phyloP scores from a whole-genome alignment of 2,329 filamentous ascomycete genomes.

The Zasmidium citrigriseum region DNA sequence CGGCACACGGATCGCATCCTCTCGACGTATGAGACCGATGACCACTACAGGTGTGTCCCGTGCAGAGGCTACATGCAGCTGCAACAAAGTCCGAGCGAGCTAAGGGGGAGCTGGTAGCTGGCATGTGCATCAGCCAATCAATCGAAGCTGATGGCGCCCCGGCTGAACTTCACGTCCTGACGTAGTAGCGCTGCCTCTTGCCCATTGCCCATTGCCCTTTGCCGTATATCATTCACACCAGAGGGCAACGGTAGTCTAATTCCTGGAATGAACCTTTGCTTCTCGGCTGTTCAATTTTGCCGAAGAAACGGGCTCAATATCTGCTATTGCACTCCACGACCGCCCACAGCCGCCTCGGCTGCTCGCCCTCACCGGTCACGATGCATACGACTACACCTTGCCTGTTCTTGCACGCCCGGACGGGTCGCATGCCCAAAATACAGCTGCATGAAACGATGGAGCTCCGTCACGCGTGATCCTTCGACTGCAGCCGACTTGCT shows the following conservation, averaged over 20 bases:
- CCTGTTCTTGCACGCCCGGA: background rate
- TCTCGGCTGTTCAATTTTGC: background rate
- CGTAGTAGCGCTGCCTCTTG: background rate
- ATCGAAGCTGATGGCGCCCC: background rate
- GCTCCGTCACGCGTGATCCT: background rate
- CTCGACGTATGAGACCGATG: too few species aligned
- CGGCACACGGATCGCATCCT: too few species aligned
- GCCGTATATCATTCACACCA: background rate
- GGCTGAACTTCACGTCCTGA: background rate
- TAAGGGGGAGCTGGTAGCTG: background rate
- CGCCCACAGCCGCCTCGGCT: background rate
- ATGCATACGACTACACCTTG: background rate
- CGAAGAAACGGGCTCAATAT: background rate
- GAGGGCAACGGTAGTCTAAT: background rate
- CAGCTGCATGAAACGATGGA: background rate
- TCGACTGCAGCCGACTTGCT: background rate
- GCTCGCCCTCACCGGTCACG: background rate
- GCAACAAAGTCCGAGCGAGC: background rate
- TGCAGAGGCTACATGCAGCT: too few species aligned
- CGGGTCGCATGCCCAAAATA: background rate
- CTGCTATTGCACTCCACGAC: background rate
- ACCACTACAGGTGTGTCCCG: too few species aligned
- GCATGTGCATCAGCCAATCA: background rate
- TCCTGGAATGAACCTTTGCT: background rate
- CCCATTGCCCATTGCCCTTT: constrained; percentile 3